Conservation (phyloP, 2,329 filamentous ascomycete species). For the Aplosporella prunicola region DNA sequence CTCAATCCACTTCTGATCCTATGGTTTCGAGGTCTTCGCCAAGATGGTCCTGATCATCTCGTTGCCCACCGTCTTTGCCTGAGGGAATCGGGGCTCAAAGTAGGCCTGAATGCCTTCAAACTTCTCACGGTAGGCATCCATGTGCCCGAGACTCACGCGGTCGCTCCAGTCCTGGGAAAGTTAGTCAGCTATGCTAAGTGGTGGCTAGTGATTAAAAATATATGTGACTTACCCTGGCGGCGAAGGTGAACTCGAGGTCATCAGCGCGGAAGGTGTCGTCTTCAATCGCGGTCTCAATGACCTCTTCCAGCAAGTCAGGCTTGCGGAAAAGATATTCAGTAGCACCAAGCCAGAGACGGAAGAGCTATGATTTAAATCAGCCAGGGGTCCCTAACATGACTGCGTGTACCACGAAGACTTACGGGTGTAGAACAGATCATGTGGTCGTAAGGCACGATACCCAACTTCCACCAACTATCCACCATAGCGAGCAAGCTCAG, state of each 20-base stretch:
- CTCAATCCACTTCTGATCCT: too few species aligned
- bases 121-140: slow-evolving; percentile 83
- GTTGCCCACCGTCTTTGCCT: slow-evolving; percentile 80
- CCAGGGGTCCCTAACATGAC: slow-evolving; percentile 1
- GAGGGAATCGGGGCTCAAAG: slow-evolving; percentile 81
- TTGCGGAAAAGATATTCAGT: slow-evolving; percentile 92
- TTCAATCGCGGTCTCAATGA: slow-evolving; percentile 74
- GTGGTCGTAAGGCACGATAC: slow-evolving; percentile 94
- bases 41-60: slow-evolving; percentile 96
- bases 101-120: slow-evolving; percentile 86
- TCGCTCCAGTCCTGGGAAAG: slow-evolving; percentile 73
- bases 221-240: slow-evolving; percentile 54
- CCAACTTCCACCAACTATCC: slow-evolving; percentile 92
- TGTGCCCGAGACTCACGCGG: slow-evolving; percentile 82
- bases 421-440: slow-evolving; percentile 97
- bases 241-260: slow-evolving; percentile 96
- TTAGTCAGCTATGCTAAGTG: background rate
- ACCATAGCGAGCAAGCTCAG: slow-evolving; percentile 91
- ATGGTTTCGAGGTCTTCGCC: slow-evolving; percentile 53
- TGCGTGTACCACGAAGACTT: slow-evolving; percentile 21
- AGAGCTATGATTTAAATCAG: slow-evolving; percentile 47
- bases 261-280: slow-evolving; percentile 91
- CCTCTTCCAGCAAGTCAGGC: slow-evolving; percentile 68
- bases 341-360: slow-evolving; percentile 94
- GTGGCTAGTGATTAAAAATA: slow-evolving; percentile 4